Evolutionary conservation across 257 asterid species (phyloP).

Genomic region (Hygrophila difformis): DNA sequence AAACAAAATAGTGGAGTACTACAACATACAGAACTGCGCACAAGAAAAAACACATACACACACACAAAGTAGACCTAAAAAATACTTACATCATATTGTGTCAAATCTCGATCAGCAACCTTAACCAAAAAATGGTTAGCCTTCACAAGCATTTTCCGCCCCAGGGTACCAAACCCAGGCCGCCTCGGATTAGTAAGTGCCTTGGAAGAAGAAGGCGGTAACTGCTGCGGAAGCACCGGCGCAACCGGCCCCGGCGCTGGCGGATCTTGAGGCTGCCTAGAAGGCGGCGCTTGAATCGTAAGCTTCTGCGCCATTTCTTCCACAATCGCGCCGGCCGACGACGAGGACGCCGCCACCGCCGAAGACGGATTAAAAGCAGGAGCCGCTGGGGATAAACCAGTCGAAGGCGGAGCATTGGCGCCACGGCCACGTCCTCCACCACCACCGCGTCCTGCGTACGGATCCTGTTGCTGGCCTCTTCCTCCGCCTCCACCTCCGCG

Average conservation of each 20-base stretch:
- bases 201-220: slow-evolving; percentile 49
- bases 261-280: slow-evolving; percentile 14
- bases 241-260: slow-evolving; percentile 6
- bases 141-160: slow-evolving; percentile 26
- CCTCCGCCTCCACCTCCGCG: slow-evolving; percentile 23
- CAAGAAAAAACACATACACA: too few species aligned
- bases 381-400: slow-evolving; percentile 3
- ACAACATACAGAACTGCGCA: too few species aligned
- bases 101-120: slow-evolving; percentile 42
- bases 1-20: too few species aligned
- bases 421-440: slow-evolving; percentile 32
- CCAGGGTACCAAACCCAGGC: slow-evolving; percentile 40
- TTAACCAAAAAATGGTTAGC: slow-evolving; percentile 70
- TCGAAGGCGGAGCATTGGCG: slow-evolving; percentile 16
- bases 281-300: slow-evolving; percentile 20
- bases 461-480: slow-evolving; percentile 10
- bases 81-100: slow-evolving; percentile 63
- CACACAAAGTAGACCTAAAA: neutral
- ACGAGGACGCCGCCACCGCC: neutral
- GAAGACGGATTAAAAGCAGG: slow-evolving; percentile 2
- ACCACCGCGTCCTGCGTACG: slow-evolving; percentile 7
- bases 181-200: slow-evolving; percentile 33
- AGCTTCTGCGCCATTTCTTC: slow-evolving; percentile 32
- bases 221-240: too few species aligned
- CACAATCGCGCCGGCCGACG: slow-evolving; percentile 14